Evolutionary conservation across 306 rosid species (phyloP), one percentile per base, ranked within the genome.

Genomic region (Canavalia gladiata): DNA sequence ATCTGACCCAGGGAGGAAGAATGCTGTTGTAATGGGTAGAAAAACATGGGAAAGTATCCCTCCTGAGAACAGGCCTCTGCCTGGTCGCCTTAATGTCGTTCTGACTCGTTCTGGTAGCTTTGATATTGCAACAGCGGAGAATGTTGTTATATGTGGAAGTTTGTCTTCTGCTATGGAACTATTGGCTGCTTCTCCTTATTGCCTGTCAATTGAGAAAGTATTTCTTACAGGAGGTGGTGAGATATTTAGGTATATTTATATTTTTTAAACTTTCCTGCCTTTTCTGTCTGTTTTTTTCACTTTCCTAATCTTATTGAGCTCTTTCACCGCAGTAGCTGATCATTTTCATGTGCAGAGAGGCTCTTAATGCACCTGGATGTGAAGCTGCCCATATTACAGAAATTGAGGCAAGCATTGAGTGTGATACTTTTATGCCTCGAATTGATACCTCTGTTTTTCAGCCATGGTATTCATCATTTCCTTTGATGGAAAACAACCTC

Each of bases 11-110:
- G 97, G 87, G 41, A 96, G 89, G 83, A 93, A 89, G 87, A 96
- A 96, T 85, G 99, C 98, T 0, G 71, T 96, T 87, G 68, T 96
- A 62, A 96, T 96, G 99, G 99, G 98, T 73, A 88, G 99, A 72
- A 93, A 90, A 83, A 82, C 99, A 73, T 96, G 98, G 98, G 99
- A 96, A 90, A 77, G 91, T 54, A 92, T 93, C 79, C 92, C 90
- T 34, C 81, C 76, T 12, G 92, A 90, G 71, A 46, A 58, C 11
- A 94, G 91, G 57, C 99, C 98, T 51, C 87, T 92, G 56, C 86
- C 94, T 11, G 97, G 98, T 55, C 92, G 97, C 74, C 97, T 95
- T 47, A 96, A 93, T 78, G 97, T 96, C 78, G 96, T 96, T 87
- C 84, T 96, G 66, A 93, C 99, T 77, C 97, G 97, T 68, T 93